Evolutionary conservation across 768 basidiomycete species (phyloP), one percentile per base, ranked within the genome.

Genomic region (Multifurca ochricompacta): DNA sequence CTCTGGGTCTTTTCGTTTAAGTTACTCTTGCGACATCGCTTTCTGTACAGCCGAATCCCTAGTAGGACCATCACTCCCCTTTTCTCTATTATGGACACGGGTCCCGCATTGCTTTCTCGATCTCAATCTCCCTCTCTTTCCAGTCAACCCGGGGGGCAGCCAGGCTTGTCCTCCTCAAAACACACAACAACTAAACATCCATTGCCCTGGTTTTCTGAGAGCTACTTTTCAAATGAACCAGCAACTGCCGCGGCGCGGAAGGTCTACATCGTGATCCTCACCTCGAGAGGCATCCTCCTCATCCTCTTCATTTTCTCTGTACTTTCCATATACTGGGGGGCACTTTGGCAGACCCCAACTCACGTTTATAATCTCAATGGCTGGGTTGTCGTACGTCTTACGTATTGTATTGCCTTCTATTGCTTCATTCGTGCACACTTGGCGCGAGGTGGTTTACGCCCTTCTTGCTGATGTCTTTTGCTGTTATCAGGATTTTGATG

Each of bases 251-350:
- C 46, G 1, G 67, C 70, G 16, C 71, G 80, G 18, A 62, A 48
- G 25, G 52, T 63, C 9, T 81, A 78, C 68, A 51, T 77, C 45
- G 73, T 66, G 59, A 69, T 70, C 3, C 67, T 79, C 42, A 5
- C 73, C 6, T 54, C 62, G 9, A 69, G 72, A 16, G 64, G 69
- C 2, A 58, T 70, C 11, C 49, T 66, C 19, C 42, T 74, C 25
- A 63, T 78, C 16, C 62, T 70, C 13, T 40, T 79, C 31, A 63
- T 74, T 19, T 75, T 83, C 56, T 67, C 65, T 0, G 68, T 82
- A 19, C 66, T 83, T 53, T 66, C 79, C 2, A 81, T 84, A 42
- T 83, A 77, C 64, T 84, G 81, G 80, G 81, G 78, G 9, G 74
- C 77, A 11, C 65, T 79, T 4, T 79, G 79, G 68, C 72, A 71